phyloP scores from a whole-genome alignment of 169 alveolate genomes.

The Cryptosporidium viatorum region DNA sequence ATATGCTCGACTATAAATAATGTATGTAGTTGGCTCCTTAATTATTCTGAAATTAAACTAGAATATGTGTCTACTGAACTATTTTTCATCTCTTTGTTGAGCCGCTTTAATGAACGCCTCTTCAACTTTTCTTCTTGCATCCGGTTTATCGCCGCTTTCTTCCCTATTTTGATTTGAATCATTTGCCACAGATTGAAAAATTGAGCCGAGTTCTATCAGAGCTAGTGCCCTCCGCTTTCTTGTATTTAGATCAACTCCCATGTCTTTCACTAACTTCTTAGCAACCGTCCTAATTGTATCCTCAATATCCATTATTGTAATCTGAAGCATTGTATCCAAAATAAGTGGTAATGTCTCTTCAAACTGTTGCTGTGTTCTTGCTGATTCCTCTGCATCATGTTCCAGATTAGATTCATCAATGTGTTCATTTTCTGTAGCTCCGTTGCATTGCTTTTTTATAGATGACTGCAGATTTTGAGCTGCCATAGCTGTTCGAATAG shows the following conservation, averaged over 20 bases:
- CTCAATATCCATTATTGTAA: constrained; percentile 89
- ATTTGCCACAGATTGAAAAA: constrained; percentile 84
- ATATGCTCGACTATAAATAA: background rate
- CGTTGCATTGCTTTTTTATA: constrained; percentile 4
- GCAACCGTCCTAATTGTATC: constrained; percentile 87
- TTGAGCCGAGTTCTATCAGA: constrained; percentile 85
- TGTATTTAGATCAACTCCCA: constrained; percentile 86
- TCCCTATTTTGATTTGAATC: constrained; percentile 50
- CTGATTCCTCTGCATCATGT: constrained; percentile 80
- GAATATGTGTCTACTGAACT: background rate
- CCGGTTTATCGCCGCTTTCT: constrained; percentile 69
- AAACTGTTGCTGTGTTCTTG: constrained; percentile 77
- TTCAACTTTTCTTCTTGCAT: constrained; percentile 72
- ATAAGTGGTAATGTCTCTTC: constrained; percentile 88
- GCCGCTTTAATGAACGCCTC: constrained; percentile 73
- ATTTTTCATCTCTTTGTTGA: constrained; percentile 62
- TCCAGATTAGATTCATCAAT: constrained; percentile 76
- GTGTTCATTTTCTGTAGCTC: constrained; percentile 75
- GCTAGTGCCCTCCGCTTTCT: constrained; percentile 90
- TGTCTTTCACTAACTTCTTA: constrained; percentile 87
- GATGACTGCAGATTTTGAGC: constrained; percentile 79
- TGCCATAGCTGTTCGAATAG: constrained; percentile 84
- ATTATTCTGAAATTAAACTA: background rate
- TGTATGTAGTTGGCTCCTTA: background rate
- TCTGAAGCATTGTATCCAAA: constrained; percentile 88